Percentiles rank a stretch among this genome's conserved stretches.
phyloP scores from a whole-genome alignment of 2,329 filamentous ascomycete species.

The Alternaria metachromatica region DNA sequence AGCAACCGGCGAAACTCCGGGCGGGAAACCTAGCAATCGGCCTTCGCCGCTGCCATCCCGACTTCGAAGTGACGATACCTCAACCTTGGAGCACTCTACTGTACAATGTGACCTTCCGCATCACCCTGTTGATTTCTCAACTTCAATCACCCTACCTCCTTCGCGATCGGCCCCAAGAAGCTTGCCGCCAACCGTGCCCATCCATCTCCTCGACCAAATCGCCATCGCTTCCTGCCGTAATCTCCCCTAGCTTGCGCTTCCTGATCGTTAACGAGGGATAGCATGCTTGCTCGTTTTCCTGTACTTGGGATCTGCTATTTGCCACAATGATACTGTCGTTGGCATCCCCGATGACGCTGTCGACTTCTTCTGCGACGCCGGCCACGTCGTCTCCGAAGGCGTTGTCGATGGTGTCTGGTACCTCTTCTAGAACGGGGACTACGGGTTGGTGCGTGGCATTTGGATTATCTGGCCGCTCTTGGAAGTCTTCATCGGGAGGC shows the following conservation, averaged over 20 bases:
- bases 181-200: neutral
- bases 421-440: neutral
- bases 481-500: neutral
- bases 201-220: neutral
- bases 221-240: neutral
- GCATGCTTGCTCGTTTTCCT: neutral
- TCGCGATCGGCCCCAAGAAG: neutral
- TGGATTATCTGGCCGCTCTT: neutral
- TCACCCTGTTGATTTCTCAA: neutral
- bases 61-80: neutral
- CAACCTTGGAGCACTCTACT: neutral
- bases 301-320: too few relatives aligned
- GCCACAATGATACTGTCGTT: neutral
- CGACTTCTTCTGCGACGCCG: neutral
- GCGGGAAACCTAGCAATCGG: neutral
- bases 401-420: neutral
- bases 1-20: rapidly evolving
- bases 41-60: neutral
- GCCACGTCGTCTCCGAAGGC: neutral
- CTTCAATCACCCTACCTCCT: neutral
- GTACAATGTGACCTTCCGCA: neutral
- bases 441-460: neutral
- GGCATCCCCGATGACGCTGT: neutral
- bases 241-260: neutral
- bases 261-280: neutral